Evolutionary conservation across 192 early-diverging fungal species (phyloP).

Genomic region (Phlyctochytrium bullatum): DNA sequence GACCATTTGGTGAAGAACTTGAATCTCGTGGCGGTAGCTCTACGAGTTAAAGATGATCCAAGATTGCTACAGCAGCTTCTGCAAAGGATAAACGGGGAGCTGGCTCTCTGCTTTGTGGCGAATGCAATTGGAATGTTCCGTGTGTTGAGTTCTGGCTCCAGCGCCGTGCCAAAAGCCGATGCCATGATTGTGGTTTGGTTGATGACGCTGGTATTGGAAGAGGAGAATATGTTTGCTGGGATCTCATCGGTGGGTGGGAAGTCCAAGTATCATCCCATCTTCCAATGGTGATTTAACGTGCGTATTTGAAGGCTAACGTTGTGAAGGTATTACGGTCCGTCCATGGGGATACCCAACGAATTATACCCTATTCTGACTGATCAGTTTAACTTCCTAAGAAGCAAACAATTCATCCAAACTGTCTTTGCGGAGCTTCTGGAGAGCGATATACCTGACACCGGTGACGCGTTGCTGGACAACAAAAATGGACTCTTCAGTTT

Average conservation of each 20-base stretch:
- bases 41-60: neutral
- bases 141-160: no score
- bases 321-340: constrained; percentile 18
- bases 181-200: no score
- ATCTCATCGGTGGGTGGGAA: no score
- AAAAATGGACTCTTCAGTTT: constrained; percentile 13
- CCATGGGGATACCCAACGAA: constrained; percentile 13
- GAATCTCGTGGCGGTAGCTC: neutral
- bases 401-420: constrained; percentile 6
- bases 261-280: constrained; percentile 22
- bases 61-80: neutral
- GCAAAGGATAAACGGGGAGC: neutral
- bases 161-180: no score
- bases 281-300: constrained; percentile 14
- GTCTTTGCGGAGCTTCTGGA: constrained; percentile 12
- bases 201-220: no score
- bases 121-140: no score
- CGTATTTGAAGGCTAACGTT: neutral
- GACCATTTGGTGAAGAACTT: neutral
- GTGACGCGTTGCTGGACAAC: neutral
- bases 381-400: constrained; percentile 13
- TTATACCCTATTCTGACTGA: constrained; percentile 12
- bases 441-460: constrained; percentile 5
- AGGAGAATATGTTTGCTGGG: no score
- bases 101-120: neutral